These are phyloP conservation scores for Quercus glauca DNA, from an alignment of 306 rosid species.

Conservation along the genomic window DNA sequence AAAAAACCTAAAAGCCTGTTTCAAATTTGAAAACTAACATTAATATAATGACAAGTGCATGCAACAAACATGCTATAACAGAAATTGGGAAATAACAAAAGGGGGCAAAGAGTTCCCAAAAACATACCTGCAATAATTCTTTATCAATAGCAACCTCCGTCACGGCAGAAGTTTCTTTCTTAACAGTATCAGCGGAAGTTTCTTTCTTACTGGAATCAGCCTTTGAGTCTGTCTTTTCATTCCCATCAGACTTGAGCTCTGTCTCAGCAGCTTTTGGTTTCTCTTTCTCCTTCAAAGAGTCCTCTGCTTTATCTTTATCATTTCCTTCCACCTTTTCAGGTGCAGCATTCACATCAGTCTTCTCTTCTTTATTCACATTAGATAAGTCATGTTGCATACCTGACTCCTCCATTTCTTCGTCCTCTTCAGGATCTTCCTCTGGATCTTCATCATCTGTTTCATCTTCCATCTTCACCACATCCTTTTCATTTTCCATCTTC, in stretches of 20 bases:
- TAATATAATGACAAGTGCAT: not conserved
- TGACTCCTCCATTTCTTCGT: constrained; percentile 64
- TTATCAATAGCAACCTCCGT: constrained; percentile 63
- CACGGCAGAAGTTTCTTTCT: constrained; percentile 46
- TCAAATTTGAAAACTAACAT: constrained; percentile 21
- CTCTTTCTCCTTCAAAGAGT: constrained; percentile 35
- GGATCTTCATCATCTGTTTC: constrained; percentile 74
- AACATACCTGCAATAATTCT: constrained; percentile 75
- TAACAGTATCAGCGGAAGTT: constrained; percentile 32
- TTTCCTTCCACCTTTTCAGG: constrained; percentile 35
- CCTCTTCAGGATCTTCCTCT: constrained; percentile 91
- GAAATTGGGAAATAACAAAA: not conserved
- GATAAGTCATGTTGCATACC: constrained; percentile 46
- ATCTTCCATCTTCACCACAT: constrained; percentile 63
- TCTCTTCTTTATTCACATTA: constrained; percentile 39
- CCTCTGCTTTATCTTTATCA: constrained; percentile 42
- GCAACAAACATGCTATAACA: not conserved
- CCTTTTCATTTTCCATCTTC: constrained; percentile 62
- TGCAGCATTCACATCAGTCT: constrained; percentile 26
- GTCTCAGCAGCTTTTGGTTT: constrained; percentile 41
- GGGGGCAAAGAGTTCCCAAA: not conserved
- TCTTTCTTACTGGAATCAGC: constrained; percentile 49
- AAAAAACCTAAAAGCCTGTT: constrained; percentile 91
- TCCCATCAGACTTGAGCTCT: constrained; percentile 35
- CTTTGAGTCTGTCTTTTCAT: constrained; percentile 47